Base-by-base conservation (phyloP, 192 early-diverging fungal genomes). In the Gamsiella multidivaricata region DNA sequence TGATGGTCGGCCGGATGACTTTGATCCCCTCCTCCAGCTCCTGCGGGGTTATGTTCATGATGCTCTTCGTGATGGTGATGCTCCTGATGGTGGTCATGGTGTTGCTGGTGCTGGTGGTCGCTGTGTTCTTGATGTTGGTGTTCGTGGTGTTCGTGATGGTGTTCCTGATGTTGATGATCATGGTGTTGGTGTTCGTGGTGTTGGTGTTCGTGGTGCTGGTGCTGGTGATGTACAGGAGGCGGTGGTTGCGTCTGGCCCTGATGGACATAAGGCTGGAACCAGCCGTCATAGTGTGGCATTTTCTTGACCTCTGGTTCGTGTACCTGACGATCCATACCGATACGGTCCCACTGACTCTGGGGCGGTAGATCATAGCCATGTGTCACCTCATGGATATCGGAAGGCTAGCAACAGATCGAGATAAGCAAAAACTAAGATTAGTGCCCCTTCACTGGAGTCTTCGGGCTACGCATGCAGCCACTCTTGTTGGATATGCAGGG, bases 281-380 rank as follows among this genome's bases (percentile, higher is more conserved):
- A 88, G 1, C 85, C 79, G 9, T 86, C 80, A 45, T 88, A 85
- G 50, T 86, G 86, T 3, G 58, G 34, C 43, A 71, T 70, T 18
- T 79, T 84, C 34, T 83, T 72, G 31, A 69, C 72, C n/a, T 83
- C 82, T n/a, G 70, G 80, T n/a, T 81, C 79, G 28, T 86, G 83
- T 32, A 78, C 62, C 65, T 79, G 83, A 0, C 85, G 82, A 42
- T 88, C 85, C 52, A 85, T 67, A 20, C 85, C 87, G 15, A 88
- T 69, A 52, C 81, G 82, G 56, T 88, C 87, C 85, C 85, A 88
- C 25, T 85, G 83, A 28, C 87, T 70, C 22, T 50, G 50, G 15
- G 76, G 69, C 14, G 68, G 79, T 43, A 74, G 59, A 22, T 67
- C 70, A 42, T 81, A 81, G 15, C 61, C 70, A 52, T 81, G 79